A percentile compares a stretch with the other conserved stretches of the same genome.
Conservation (phyloP, 345 rosid genomes). For the Syzygium aromaticum region DNA sequence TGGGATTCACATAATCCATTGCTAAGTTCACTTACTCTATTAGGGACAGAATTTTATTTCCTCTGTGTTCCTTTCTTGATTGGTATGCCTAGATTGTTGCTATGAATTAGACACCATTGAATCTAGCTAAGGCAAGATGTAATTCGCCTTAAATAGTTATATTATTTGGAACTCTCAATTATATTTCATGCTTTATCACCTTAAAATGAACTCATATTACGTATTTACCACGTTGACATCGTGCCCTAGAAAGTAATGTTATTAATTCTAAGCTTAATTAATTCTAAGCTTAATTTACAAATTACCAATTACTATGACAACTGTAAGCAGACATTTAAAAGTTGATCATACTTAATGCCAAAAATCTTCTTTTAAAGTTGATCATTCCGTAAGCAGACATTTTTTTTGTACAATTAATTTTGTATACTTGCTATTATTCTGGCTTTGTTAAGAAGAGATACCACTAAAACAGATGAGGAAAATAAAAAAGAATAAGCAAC, state of each 20-base stretch:
- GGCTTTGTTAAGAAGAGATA: background rate
- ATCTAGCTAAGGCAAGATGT: background rate
- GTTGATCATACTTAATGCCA: background rate
- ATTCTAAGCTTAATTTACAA: background rate
- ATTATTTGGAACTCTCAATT: background rate
- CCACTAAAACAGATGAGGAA: background rate
- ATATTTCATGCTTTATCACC: background rate
- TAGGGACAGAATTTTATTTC: background rate
- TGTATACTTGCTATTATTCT: background rate
- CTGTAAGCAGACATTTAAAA: background rate
- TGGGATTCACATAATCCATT: background rate
- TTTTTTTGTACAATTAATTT: background rate
- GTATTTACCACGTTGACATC: background rate
- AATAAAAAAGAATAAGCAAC: no score
- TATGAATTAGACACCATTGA: background rate
- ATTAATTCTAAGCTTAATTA: background rate
- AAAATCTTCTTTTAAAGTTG: background rate
- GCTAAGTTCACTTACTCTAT: background rate
- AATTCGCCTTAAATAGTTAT: background rate
- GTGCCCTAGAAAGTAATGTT: background rate
- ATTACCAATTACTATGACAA: background rate
- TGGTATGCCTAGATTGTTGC: background rate
- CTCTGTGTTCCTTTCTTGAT: background rate
- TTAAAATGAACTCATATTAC: background rate
- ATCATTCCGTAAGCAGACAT: no score